Conservation (phyloP, 441 rosid genomes). For the Aquilaria agallochum region DNA sequence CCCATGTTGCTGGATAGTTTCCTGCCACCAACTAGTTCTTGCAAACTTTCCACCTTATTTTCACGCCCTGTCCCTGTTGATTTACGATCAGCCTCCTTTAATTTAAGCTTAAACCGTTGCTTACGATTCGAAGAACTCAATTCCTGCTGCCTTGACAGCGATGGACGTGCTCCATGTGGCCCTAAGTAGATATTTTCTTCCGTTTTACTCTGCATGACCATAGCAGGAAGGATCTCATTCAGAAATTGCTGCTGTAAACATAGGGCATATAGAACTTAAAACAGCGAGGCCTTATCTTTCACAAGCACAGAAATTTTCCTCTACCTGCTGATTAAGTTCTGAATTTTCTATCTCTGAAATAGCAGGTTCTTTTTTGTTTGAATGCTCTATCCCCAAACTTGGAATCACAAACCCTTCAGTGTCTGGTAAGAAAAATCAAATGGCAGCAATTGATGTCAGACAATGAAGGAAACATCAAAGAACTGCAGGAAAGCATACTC, state of each 20-base stretch:
- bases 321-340: constrained; percentile 66
- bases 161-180: constrained; percentile 88
- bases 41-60: constrained; percentile 74
- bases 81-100: constrained; percentile 75
- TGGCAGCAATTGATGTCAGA: neutral
- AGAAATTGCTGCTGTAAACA: neutral
- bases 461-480: neutral
- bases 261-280: neutral
- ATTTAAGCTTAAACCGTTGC: constrained; percentile 82
- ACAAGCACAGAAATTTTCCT: constrained; percentile 7
- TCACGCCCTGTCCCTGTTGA: constrained; percentile 64
- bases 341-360: constrained; percentile 40
- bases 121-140: constrained; percentile 53
- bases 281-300: neutral
- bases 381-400: constrained; percentile 66
- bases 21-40: constrained; percentile 68
- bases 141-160: constrained; percentile 62
- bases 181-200: constrained; percentile 85
- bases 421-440: constrained; percentile 36
- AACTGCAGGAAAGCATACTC: neutral
- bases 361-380: constrained; percentile 26
- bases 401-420: constrained; percentile 96
- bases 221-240: constrained; percentile 3
- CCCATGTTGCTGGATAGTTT: constrained; percentile 32
- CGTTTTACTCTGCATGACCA: constrained; percentile 32